These are phyloP conservation scores for Ascochyta rabiei DNA, from an alignment of 2,329 filamentous ascomycete species.

Conservation along the genomic window DNA sequence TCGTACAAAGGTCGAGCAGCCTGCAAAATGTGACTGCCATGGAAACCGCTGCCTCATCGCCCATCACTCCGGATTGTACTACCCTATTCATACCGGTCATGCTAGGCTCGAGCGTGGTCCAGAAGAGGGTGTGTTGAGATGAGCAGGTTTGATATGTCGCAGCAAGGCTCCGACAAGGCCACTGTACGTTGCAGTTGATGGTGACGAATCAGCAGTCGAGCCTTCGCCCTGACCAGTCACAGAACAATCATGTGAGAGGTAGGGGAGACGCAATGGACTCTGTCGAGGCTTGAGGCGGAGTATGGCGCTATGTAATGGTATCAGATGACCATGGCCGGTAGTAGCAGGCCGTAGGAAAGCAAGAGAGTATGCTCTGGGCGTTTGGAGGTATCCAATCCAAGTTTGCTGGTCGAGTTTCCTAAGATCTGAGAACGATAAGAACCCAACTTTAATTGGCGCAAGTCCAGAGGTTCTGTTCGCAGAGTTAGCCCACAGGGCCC, in stretches of 20 bases:
- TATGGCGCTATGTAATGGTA: slow-evolving; percentile 28
- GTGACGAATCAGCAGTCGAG: slow-evolving; percentile 32
- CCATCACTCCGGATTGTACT: not conserved
- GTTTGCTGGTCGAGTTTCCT: not conserved
- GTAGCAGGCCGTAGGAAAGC: not conserved
- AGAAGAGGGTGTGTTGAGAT: slow-evolving; percentile 8
- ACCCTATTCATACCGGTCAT: not conserved
- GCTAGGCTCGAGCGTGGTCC: not conserved
- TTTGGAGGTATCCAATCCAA: not conserved
- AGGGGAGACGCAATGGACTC: slow-evolving; percentile 20
- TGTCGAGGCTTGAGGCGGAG: slow-evolving; percentile 25
- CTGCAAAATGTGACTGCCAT: not conserved
- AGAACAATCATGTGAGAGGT: slow-evolving; percentile 34
- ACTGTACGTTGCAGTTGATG: slow-evolving; percentile 21
- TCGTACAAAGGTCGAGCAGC: not conserved
- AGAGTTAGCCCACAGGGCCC: not conserved
- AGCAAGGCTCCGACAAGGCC: slow-evolving; percentile 33
- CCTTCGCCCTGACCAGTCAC: slow-evolving; percentile 12
- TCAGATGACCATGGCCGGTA: slow-evolving; percentile 39
- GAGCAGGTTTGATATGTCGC: slow-evolving; percentile 21
- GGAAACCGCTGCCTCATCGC: not conserved
- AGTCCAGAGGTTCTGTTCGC: not conserved
- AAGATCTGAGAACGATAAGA: not conserved
- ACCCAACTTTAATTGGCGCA: not conserved
- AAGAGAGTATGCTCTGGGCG: not conserved